A percentile compares a stretch with the other conserved stretches of the same genome.
phyloP scores from a whole-genome alignment of 2,329 filamentous ascomycete species.

The Talaromyces sp. region DNA sequence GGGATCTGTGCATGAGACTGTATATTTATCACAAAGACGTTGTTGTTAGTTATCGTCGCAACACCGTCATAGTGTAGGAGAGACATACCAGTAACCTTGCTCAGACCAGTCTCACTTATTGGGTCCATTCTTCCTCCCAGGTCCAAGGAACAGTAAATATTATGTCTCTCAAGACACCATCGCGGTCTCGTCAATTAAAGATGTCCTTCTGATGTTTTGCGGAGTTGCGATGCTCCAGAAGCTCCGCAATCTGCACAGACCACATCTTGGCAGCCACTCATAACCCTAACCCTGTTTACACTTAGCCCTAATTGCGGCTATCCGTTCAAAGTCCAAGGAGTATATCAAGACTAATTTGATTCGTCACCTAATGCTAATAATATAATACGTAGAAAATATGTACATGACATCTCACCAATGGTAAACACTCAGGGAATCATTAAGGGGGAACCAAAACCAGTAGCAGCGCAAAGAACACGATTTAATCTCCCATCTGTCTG shows the following conservation, averaged over 20 bases:
- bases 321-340: not conserved
- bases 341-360: not conserved
- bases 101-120: conserved; percentile 58
- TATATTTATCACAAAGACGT: conserved; percentile 17
- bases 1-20: conserved; percentile 95
- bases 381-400: not conserved
- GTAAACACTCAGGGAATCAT: not conserved
- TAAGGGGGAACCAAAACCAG: not conserved
- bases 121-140: conserved; percentile 34
- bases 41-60: not conserved
- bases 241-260: conserved; percentile 17
- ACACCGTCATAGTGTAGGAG: not conserved
- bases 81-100: conserved; percentile 65
- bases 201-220: not conserved
- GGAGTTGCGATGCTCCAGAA: conserved; percentile 1
- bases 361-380: not conserved
- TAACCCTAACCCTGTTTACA: not conserved
- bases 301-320: not conserved
- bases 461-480: not conserved
- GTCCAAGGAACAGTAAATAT: conserved; percentile 20
- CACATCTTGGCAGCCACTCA: conserved; percentile 15
- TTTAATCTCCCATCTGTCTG: not conserved
- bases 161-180: conserved; percentile 26
- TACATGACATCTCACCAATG: not conserved
- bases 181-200: conserved; percentile 21